Evolutionary conservation across 1,139 yeast species (phyloP).

Genomic region (Taphrina betulina): DNA sequence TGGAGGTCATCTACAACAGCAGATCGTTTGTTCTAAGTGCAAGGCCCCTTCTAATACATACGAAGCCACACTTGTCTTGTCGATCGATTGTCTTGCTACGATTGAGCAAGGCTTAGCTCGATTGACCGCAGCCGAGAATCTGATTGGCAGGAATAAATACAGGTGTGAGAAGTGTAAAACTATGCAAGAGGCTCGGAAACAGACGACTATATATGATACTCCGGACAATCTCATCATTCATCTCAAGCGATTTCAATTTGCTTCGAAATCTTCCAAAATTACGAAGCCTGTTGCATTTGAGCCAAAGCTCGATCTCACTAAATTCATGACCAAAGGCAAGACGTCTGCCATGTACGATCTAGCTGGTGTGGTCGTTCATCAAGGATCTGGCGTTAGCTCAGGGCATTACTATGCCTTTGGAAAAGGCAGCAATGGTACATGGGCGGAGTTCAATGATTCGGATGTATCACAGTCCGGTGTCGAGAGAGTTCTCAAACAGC

Average conservation of each 20-base stretch:
- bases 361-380: slow-evolving; percentile 86
- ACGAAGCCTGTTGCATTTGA: slow-evolving; percentile 84
- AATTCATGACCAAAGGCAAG: slow-evolving; percentile 50
- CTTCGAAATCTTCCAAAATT: slow-evolving; percentile 58
- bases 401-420: slow-evolving; percentile 94
- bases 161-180: slow-evolving; percentile 82
- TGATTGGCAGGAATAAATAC: slow-evolving; percentile 49
- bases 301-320: slow-evolving; percentile 67
- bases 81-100: slow-evolving; percentile 53
- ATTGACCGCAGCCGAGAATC: slow-evolving; percentile 38
- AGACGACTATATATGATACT: slow-evolving; percentile 69
- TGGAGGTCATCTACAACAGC: slow-evolving; percentile 85
- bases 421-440: slow-evolving; percentile 82
- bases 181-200: slow-evolving; percentile 74
- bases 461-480: slow-evolving; percentile 72
- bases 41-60: slow-evolving; percentile 79
- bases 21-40: slow-evolving; percentile 78
- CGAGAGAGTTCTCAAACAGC: slow-evolving; percentile 71
- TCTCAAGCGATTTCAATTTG: slow-evolving; percentile 81
- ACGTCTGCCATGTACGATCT: slow-evolving; percentile 67
- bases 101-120: slow-evolving; percentile 37
- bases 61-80: slow-evolving; percentile 90
- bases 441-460: slow-evolving; percentile 96
- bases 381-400: slow-evolving; percentile 85
- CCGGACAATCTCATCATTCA: slow-evolving; percentile 89